Evolutionary conservation across 805 yeast species (phyloP).

Genomic region (Saturnispora saitoi): DNA sequence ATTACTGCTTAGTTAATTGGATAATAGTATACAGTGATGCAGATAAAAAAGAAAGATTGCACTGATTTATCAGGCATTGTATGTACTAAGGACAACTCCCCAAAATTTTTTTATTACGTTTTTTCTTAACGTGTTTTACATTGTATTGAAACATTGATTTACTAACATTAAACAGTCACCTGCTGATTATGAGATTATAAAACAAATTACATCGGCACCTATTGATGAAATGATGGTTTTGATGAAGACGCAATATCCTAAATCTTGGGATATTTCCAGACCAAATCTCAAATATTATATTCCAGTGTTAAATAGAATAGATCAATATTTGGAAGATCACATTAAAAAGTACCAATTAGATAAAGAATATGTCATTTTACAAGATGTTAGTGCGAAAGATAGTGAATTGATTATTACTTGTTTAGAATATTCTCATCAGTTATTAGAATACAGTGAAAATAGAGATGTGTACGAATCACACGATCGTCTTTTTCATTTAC

Average conservation of each 20-base stretch:
- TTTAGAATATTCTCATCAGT: constrained; percentile 49
- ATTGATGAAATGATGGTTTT: constrained; percentile 17
- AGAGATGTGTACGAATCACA: constrained; percentile 60
- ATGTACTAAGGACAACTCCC: not conserved
- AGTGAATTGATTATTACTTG: constrained; percentile 40
- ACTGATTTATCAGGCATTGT: constrained; percentile 6
- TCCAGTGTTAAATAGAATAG: constrained; percentile 66
- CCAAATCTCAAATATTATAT: constrained; percentile 68
- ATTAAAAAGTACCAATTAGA: constrained; percentile 47
- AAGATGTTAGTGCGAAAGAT: constrained; percentile 38
- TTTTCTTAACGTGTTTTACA: no score
- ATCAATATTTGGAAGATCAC: constrained; percentile 47
- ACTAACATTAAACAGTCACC: constrained; percentile 16
- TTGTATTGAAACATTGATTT: not conserved
- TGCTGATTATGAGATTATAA: constrained; percentile 14
- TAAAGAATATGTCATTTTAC: constrained; percentile 38
- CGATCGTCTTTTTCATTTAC: constrained; percentile 48
- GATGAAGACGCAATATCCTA: constrained; percentile 15
- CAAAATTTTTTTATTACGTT: no score
- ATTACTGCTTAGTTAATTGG: not conserved
- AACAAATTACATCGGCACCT: constrained; percentile 14
- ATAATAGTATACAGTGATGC: not conserved
- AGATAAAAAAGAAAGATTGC: not conserved
- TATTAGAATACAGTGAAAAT: constrained; percentile 63
- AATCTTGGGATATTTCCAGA: constrained; percentile 26